Percentiles rank a stretch among this genome's conserved stretches.
phyloP scores from a whole-genome alignment of 1,284 basidiomycete genomes.

The Sporisorium exsertum region DNA sequence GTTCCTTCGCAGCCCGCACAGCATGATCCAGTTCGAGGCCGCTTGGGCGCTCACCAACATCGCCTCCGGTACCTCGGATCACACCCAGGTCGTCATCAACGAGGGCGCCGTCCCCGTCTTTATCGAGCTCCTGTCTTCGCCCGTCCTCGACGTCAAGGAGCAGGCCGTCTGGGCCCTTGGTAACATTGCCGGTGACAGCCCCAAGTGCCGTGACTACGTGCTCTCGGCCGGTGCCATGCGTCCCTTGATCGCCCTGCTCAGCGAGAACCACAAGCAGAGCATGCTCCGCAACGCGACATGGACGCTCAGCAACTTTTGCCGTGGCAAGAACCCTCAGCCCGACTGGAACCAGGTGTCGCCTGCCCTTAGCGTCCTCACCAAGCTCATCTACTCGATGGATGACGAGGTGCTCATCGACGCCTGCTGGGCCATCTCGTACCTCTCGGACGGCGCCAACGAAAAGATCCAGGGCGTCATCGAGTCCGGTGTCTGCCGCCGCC shows the following conservation, averaged over 20 bases:
- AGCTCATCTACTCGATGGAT: conserved; percentile 98
- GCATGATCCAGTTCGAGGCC: conserved; percentile 99
- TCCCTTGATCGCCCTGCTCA: conserved; percentile 65
- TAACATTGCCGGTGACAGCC: conserved; percentile 69
- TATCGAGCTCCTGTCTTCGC: conserved; percentile 74
- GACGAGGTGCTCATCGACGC: conserved; percentile 99
- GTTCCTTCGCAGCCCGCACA: conserved; percentile 86
- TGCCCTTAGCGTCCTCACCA: conserved; percentile 93
- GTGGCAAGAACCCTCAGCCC: conserved; percentile 69
- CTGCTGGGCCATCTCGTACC: conserved; percentile 99
- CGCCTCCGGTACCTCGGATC: conserved; percentile 97
- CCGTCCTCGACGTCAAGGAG: conserved; percentile 68
- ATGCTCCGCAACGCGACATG: conserved; percentile 69
- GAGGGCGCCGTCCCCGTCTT: conserved; percentile 97
- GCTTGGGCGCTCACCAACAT: conserved; percentile 99
- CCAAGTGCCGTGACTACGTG: conserved; percentile 68
- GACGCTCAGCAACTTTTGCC: conserved; percentile 69
- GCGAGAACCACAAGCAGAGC: conserved; percentile 69
- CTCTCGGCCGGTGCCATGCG: conserved; percentile 64
- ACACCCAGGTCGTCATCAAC: conserved; percentile 97
- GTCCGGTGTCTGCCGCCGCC: conserved; percentile 93
- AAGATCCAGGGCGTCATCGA: conserved; percentile 99
- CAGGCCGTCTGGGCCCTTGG: conserved; percentile 69
- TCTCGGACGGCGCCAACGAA: conserved; percentile 98
- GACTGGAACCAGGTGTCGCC: conserved; percentile 77